A percentile compares a stretch with the other conserved stretches of the same genome.
Evolutionary conservation across 495 filamentous ascomycete species (phyloP).

Genomic region (Daldinia caldariorum): DNA sequence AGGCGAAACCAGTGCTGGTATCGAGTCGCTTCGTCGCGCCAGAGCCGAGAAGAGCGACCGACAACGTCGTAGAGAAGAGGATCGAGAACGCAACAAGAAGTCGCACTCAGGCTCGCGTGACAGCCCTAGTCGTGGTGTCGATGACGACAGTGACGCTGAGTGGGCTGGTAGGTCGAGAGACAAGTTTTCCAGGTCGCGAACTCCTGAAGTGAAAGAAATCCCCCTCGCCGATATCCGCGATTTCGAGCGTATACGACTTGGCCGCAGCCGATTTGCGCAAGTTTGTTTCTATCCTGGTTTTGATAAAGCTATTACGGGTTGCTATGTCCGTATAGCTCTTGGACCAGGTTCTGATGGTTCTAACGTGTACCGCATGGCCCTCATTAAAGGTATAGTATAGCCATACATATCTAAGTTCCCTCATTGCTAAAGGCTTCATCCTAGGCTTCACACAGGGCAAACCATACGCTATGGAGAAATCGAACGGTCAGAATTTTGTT

Average conservation of each 20-base stretch:
- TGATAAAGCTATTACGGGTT: constrained; percentile 77
- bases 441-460: constrained; percentile 78
- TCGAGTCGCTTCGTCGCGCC: constrained; percentile 84
- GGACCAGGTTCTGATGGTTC: constrained; percentile 72
- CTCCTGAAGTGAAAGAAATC: constrained; percentile 59
- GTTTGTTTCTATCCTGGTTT: constrained; percentile 94
- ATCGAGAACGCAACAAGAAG: constrained; percentile 68
- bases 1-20: constrained; percentile 77
- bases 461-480: constrained; percentile 78
- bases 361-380: constrained; percentile 82
- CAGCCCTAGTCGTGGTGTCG: constrained; percentile 68
- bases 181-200: constrained; percentile 52
- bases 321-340: constrained; percentile 83
- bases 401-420: neutral
- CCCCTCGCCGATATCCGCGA: constrained; percentile 76
- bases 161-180: constrained; percentile 64
- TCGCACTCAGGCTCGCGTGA: constrained; percentile 51
- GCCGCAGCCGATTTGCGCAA: constrained; percentile 80
- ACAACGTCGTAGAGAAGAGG: constrained; percentile 74
- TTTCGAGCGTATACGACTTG: constrained; percentile 81
- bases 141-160: constrained; percentile 82
- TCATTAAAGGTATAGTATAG: constrained; percentile 75
- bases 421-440: constrained; percentile 49
- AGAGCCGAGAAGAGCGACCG: constrained; percentile 85
- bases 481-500: constrained; percentile 74